Evolutionary conservation across 2,329 filamentous ascomycete genomes (phyloP).

Genomic region (Colletotrichum ledebouriae): DNA sequence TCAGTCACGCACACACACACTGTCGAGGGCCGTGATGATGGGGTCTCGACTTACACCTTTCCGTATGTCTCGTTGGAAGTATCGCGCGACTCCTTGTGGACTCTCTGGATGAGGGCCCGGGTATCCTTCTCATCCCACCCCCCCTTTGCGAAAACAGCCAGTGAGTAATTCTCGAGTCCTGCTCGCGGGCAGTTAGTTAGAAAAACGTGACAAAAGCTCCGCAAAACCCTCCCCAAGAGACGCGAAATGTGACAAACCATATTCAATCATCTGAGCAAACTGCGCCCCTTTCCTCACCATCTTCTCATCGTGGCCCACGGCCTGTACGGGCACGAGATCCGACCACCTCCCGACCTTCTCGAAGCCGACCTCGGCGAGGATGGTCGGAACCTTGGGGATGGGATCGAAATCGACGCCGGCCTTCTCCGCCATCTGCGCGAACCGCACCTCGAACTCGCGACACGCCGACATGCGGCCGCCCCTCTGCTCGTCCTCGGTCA

Average conservation of each 20-base stretch:
- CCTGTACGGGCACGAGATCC: constrained; percentile 57
- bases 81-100: constrained; percentile 50
- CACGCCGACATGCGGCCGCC: constrained; percentile 46
- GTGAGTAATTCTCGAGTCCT: constrained; percentile 49
- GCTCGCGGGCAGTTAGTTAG: background rate
- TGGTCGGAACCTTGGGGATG: constrained; percentile 51
- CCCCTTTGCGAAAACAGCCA: constrained; percentile 50
- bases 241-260: constrained; percentile 48
- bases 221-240: background rate
- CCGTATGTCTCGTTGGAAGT: constrained; percentile 48
- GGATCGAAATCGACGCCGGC: constrained; percentile 58
- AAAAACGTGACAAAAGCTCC: constrained; percentile 15
- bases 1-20: background rate
- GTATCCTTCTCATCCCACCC: constrained; percentile 52
- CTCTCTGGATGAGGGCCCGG: constrained; percentile 49
- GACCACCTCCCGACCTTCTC: constrained; percentile 56
- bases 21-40: background rate
- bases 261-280: constrained; percentile 53
- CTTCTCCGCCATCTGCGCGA: constrained; percentile 46
- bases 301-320: constrained; percentile 56
- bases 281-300: constrained; percentile 54
- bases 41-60: constrained; percentile 50
- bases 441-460: constrained; percentile 52
- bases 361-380: constrained; percentile 55
- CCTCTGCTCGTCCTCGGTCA: constrained; percentile 28